These are phyloP conservation scores for Sarocladium oryzae DNA, from an alignment of 2,329 filamentous ascomycete genomes.

Conservation along the genomic window DNA sequence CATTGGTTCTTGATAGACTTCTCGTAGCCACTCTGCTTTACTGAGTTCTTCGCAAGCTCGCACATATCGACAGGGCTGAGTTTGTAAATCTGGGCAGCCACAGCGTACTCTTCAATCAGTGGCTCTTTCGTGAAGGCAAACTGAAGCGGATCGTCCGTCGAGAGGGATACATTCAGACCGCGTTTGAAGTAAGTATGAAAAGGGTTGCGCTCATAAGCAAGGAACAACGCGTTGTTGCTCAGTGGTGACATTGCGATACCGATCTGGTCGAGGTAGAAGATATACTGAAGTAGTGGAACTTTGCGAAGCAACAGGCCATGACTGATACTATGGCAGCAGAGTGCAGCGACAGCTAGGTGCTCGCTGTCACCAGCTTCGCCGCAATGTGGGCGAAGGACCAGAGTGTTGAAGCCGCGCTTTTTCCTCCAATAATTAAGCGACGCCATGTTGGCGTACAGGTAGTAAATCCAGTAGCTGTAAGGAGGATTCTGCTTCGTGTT, in stretches of 20 bases:
- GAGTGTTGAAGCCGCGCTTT: slow-evolving; percentile 90
- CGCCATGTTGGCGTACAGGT: slow-evolving; percentile 87
- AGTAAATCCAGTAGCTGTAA: slow-evolving; percentile 99
- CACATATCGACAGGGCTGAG: slow-evolving; percentile 97
- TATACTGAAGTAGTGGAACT: slow-evolving; percentile 88
- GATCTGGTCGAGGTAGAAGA: slow-evolving; percentile 97
- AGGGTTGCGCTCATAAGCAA: slow-evolving; percentile 94
- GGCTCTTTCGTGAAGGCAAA: slow-evolving; percentile 99
- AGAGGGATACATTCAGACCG: slow-evolving; percentile 90
- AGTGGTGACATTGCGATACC: slow-evolving; percentile 99
- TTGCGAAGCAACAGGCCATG: slow-evolving; percentile 90
- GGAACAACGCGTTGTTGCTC: slow-evolving; percentile 93
- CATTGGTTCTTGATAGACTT: slow-evolving; percentile 82
- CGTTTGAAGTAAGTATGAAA: slow-evolving; percentile 94
- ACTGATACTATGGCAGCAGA: slow-evolving; percentile 95
- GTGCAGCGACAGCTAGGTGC: slow-evolving; percentile 82
- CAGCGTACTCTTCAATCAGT: slow-evolving; percentile 94
- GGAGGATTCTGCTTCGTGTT: slow-evolving; percentile 90
- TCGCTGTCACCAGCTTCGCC: slow-evolving; percentile 96
- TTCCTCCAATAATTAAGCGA: slow-evolving; percentile 91
- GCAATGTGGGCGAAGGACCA: slow-evolving; percentile 86
- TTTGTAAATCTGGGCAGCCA: slow-evolving; percentile 98
- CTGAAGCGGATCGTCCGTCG: slow-evolving; percentile 92
- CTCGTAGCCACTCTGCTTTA: slow-evolving; percentile 92
- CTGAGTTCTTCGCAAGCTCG: slow-evolving; percentile 92